Evolutionary conservation across 208 protist genomes (phyloP).

Genomic region (Lotmaria passim): DNA sequence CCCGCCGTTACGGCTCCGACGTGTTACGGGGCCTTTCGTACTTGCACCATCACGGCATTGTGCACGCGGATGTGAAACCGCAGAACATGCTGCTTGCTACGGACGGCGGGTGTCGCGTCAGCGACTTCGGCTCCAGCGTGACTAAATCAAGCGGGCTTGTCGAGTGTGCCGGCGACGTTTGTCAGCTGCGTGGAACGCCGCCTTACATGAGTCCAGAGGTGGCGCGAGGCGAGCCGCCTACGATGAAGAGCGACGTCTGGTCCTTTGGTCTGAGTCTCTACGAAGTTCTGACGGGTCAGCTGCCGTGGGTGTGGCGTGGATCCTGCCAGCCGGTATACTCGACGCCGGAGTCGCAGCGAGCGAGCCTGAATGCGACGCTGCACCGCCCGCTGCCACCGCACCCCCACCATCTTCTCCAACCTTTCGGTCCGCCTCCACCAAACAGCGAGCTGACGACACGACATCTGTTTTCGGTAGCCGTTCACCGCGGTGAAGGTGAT

Average conservation of each 20-base stretch:
- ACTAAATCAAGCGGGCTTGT: constrained; percentile 36
- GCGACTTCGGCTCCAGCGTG: constrained; percentile 84
- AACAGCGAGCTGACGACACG: too few species aligned
- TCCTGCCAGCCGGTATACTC: too few species aligned
- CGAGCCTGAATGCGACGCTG: too few species aligned
- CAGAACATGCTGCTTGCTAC: constrained; percentile 85
- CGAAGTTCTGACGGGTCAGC: constrained; percentile 65
- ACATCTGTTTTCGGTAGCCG: too few species aligned
- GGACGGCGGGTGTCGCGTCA: constrained; percentile 81
- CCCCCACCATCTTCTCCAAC: too few species aligned
- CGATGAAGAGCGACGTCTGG: constrained; percentile 71
- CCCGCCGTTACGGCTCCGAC: constrained; percentile 67
- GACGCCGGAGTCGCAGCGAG: too few species aligned
- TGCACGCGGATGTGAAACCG: constrained; percentile 88
- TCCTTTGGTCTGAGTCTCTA: constrained; percentile 79
- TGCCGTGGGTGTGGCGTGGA: constrained; percentile 59
- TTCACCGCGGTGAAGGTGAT: too few species aligned
- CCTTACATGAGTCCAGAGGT: constrained; percentile 87
- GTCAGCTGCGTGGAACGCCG: constrained; percentile 75
- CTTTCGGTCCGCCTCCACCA: too few species aligned
- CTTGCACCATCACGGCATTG: constrained; percentile 72
- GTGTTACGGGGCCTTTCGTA: constrained; percentile 70
- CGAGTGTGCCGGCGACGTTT: constrained; percentile 45
- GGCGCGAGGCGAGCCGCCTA: constrained; percentile 49
- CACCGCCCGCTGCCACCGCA: too few species aligned